A percentile compares a stretch with the other conserved stretches of the same genome.
phyloP scores from a whole-genome alignment of 192 early-diverging fungal genomes.

The Helicostylum pulchrum region DNA sequence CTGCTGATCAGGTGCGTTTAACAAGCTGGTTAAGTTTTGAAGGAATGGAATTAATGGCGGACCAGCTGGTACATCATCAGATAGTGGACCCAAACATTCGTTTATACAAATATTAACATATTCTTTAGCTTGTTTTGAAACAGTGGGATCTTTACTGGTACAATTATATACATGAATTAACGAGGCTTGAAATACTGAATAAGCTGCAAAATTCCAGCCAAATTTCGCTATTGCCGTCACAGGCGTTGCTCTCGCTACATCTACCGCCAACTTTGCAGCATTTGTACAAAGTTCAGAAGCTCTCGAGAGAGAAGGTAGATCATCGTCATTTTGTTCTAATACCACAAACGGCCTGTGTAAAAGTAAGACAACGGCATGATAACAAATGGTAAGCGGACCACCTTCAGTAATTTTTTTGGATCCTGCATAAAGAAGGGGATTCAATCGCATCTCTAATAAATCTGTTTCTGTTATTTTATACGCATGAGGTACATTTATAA shows the following conservation, averaged over 20 bases:
- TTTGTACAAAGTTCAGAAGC: slow-evolving; percentile 4
- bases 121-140: slow-evolving; percentile 12
- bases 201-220: slow-evolving; percentile 32
- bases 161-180: slow-evolving; percentile 35
- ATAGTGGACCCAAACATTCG: slow-evolving; percentile 25
- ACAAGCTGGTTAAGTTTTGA: slow-evolving; percentile 4
- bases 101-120: slow-evolving; percentile 24
- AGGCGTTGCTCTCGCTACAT: slow-evolving; percentile 21
- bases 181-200: slow-evolving; percentile 28
- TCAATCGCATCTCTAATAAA: not conserved
- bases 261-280: slow-evolving; percentile 21
- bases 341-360: slow-evolving; percentile 36
- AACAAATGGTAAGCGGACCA: slow-evolving; percentile 29
- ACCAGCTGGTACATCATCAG: slow-evolving; percentile 14
- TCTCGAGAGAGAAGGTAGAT: not conserved
- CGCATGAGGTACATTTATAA: slow-evolving; percentile 11
- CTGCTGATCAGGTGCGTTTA: not conserved
- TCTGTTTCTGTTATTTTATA: slow-evolving; percentile 17
- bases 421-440: not conserved
- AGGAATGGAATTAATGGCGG: slow-evolving; percentile 20
- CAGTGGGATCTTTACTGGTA: slow-evolving; percentile 11
- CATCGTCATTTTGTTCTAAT: not conserved
- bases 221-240: slow-evolving; percentile 2
- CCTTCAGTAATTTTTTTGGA: slow-evolving; percentile 8
- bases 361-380: slow-evolving; percentile 31